Evolutionary conservation across 768 basidiomycete species (phyloP).

Genomic region (Boletellus emodensis): DNA sequence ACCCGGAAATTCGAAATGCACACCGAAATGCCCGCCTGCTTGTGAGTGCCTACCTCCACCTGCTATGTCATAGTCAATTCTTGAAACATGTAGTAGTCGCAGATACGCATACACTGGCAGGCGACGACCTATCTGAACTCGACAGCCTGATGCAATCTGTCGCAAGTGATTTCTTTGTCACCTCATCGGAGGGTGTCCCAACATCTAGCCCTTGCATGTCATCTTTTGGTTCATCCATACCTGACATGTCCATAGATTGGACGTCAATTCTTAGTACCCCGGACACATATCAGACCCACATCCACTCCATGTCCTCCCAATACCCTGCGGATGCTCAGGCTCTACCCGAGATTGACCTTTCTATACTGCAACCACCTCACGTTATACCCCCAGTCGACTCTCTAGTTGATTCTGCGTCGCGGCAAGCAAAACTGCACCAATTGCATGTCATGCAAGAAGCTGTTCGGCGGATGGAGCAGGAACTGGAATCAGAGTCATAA

Average conservation of each 20-base stretch:
- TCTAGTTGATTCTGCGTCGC: constrained; percentile 2
- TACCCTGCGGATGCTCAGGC: neutral
- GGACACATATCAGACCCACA: neutral
- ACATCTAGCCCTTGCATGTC: neutral
- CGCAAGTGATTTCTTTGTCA: neutral
- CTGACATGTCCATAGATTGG: constrained; percentile 14
- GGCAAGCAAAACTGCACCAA: constrained; percentile 18
- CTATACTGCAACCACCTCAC: constrained; percentile 21
- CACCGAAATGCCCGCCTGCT: neutral
- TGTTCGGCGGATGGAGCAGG: constrained; percentile 31
- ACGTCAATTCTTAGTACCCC: constrained; percentile 7
- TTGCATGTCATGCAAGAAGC: constrained; percentile 32
- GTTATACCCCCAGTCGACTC: neutral
- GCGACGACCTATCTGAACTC: neutral
- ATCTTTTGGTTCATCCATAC: neutral
- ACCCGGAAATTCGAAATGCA: constrained; percentile 1
- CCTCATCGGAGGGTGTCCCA: too few relatives aligned
- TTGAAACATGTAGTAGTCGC: neutral
- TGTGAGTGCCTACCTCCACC: constrained; percentile 2
- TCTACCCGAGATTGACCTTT: constrained; percentile 25
- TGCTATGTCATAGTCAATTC: neutral
- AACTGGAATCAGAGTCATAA: constrained; percentile 24
- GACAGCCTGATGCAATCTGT: constrained; percentile 10
- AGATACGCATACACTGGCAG: neutral
- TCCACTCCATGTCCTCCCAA: constrained; percentile 4